Base-by-base conservation (phyloP, 164 flowering plant species). In the Liriodendron chinense region DNA sequence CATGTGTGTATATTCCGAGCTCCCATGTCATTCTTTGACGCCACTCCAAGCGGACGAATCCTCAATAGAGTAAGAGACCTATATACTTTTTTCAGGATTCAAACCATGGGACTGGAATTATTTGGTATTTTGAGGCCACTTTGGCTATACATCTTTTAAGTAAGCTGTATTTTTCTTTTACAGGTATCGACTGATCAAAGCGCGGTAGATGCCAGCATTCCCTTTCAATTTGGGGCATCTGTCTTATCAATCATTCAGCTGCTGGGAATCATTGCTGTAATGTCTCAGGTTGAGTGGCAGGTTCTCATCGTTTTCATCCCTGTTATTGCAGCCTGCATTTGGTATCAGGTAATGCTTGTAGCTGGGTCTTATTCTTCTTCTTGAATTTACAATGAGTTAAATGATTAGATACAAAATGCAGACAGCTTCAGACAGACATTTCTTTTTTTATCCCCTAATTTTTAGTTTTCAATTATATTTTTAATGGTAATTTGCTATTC, bases 111-210 rank as follows among this genome's bases (percentile, higher is more conserved):
- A 64, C 10, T 9, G 1, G 28, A 9, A 3, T 64, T 23, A 9
- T 63, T 9, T 9, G 7, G 12, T 23, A 1, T 66, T 66, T 66
- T 14, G 1, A 67, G 18, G 69, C 69, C 28, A 67, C 25, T 53
- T 8, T 53, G 43, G 43, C 18, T 67, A 67, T 34, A 12, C 22
- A 8, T 62, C 22, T 61, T 28, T 34, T 23, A 5, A 21, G 49
- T 65, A 10, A 64, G 53, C 57, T 73, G 21, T 21, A 43, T 43
- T 24, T 49, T 20, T 70, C 43, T 63, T 25, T 76, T 75, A 22
- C 78, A 96, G 99, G 99, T 91, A 72, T 94, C 99, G 53, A 90
- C 95, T 9, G 99, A 96, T 84, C 99, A 94, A 85, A 90, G 89
- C 80, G 87, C 90, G 8, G 88, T 91, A 61, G 99, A 96, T 80